Conservation (phyloP, 2,329 filamentous ascomycete species). For the Emmonsia crescens region DNA sequence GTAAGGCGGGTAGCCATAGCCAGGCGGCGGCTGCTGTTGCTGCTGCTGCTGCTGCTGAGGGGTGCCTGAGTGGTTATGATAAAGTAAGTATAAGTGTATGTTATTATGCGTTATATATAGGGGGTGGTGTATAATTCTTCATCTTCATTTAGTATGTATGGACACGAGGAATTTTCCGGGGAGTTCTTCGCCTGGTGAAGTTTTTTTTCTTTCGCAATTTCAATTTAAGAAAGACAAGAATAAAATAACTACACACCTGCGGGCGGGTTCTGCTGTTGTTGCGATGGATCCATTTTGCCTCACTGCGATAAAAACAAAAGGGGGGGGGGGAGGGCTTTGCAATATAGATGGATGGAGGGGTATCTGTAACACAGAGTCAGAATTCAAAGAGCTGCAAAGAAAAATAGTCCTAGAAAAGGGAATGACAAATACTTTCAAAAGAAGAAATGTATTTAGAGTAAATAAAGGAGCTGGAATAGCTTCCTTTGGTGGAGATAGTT, state of each 20-base stretch:
- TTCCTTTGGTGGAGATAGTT: too few species aligned
- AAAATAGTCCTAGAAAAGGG: neutral
- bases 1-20: conserved; percentile 2
- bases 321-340: too few species aligned
- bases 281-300: conserved; percentile 1
- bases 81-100: neutral
- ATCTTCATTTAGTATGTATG: neutral
- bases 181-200: neutral
- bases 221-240: neutral
- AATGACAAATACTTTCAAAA: too few species aligned
- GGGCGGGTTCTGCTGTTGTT: neutral
- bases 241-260: neutral
- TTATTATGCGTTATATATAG: neutral
- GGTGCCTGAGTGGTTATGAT: neutral
- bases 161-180: neutral
- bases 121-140: neutral
- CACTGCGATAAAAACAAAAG: too few species aligned
- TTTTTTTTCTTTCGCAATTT: neutral
- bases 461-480: too few species aligned
- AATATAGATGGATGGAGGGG: neutral
- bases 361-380: neutral
- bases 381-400: neutral
- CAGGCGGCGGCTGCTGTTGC: neutral
- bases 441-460: too few species aligned
- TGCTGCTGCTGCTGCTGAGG: neutral